Base-by-base conservation (phyloP, 495 filamentous ascomycete species). In the Daldinia bambusicola region DNA sequence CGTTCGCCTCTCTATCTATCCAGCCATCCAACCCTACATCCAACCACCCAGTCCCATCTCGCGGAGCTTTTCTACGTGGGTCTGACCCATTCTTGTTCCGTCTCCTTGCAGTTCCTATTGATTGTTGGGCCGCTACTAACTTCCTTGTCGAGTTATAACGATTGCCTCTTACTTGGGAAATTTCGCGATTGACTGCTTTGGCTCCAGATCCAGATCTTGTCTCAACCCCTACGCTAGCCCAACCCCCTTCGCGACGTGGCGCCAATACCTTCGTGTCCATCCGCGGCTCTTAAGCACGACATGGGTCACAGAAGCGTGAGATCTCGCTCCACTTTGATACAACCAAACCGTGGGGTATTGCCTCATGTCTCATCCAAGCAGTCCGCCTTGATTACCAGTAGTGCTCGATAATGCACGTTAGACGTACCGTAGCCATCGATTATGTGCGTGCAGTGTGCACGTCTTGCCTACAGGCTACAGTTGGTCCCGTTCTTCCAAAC, bases 171-270 rank as follows among this genome's bases (percentile, higher is more conserved):
- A 55, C 69, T 62, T 64, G 71, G 71, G 63, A 53, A 61, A 52
- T 40, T 65, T 40, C 69, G 69, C 77, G 70, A 79, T 79, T 74
- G 63, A 70, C 58, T 70, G 63, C 74, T 67, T 64, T 41, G 34
- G 53, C 57, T 70, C 63, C 36, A 63, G 67, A 69, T 69, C 56
- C 68, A 72, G 70, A 74, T 78, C 70, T 66, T 66, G 63, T 61
- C 53, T 72, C 61, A 65, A 68, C 63, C 71, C 62, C 26, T 26
- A 26, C 26, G 3, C 26, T 63, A 61, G 69, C 75, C 77, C 80
- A 78, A 80, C 57, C 79, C 74, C 74, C 71, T 63, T 79, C 78
- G 80, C 82, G 80, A 85, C 84, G 84, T 87, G 84, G 84, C 83
- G 79, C 83, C 79, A 83, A 76, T 83, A 67, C 77, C 75, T 57